Evolutionary conservation across 441 rosid species (phyloP), one percentile per base, ranked within the genome.

Genomic region (Aquilaria agallochum): DNA sequence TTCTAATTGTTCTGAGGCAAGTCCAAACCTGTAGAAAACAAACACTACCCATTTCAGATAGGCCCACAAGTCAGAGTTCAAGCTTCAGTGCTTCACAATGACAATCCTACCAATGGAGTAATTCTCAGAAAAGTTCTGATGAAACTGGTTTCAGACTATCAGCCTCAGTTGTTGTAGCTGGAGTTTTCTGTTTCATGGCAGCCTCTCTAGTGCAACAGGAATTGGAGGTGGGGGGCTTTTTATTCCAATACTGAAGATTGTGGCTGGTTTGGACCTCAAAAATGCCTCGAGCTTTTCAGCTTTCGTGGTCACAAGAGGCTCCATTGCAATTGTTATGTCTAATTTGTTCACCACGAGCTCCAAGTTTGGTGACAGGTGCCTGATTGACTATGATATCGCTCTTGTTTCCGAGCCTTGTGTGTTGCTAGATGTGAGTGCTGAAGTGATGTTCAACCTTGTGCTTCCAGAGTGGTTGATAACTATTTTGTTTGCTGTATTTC

Each of bases 201-300:
- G 77, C 95, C 7, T 63, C 89, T 90, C 98, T 0, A 90, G 97
- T 63, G 98, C 97, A 1, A 97, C 97, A n/a, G 98, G 98, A n/a
- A 85, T 90, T 15, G 97, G 98, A 0, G 98, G 97, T 4, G 97
- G 98, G 31, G 98, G 96, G 2, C 67, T 93, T 20, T 93, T 74
- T 67, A 84, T 93, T 46, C 97, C 98, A 0, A 81, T 93, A 45
- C 69, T 93, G 62, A 84, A 84, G 5, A 77, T 93, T 34, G 71
- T 85, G 8, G 88, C 88, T 46, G 87, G 92, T 30, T 48, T 90
- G 9, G 91, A 90, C 79, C 88, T 93, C 60, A 90, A 81, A 78
- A 76, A 86, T 11, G 97, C 98, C 12, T 80, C 96, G 0, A 59
- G 80, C 63, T 88, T 88, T 74, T 88, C 98, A 47, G 92, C 96